Conservation (phyloP, 1,284 basidiomycete species). For the Boletellus dicymbophilus region DNA sequence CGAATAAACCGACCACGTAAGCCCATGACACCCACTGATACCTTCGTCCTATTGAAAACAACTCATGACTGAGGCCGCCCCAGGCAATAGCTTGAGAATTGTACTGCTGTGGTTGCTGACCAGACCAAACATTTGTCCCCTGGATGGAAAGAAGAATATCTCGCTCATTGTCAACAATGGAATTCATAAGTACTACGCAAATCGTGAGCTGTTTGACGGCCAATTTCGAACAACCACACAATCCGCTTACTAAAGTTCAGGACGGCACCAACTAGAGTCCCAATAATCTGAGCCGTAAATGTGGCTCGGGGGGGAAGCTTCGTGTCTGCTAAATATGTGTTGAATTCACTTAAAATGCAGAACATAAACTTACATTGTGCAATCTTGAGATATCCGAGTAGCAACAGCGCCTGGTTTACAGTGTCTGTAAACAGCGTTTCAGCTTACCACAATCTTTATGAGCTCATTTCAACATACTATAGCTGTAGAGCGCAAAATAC, state of each 20-base stretch:
- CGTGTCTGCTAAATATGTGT: slow-evolving; percentile 38
- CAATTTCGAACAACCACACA: background rate
- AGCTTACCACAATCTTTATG: background rate
- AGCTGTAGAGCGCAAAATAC: slow-evolving; percentile 58
- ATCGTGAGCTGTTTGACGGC: no score
- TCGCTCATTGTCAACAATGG: slow-evolving; percentile 54
- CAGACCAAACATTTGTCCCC: slow-evolving; percentile 67
- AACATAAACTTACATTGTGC: slow-evolving; percentile 46
- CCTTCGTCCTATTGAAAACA: slow-evolving; percentile 55
- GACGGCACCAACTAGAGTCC: slow-evolving; percentile 46
- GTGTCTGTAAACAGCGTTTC: slow-evolving; percentile 33
- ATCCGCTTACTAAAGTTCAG: slow-evolving; percentile 51
- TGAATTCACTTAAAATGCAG: slow-evolving; percentile 1
- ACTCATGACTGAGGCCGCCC: slow-evolving; percentile 62
- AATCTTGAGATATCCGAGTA: slow-evolving; percentile 59
- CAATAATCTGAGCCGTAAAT: slow-evolving; percentile 61
- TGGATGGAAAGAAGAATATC: slow-evolving; percentile 45
- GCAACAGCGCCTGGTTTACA: slow-evolving; percentile 42
- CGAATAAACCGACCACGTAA: slow-evolving; percentile 55
- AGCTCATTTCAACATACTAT: slow-evolving; percentile 31
- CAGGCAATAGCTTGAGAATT: slow-evolving; percentile 66
- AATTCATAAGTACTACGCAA: slow-evolving; percentile 51
- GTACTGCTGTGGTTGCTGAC: slow-evolving; percentile 55
- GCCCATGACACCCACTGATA: slow-evolving; percentile 61
- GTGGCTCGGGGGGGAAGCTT: slow-evolving; percentile 70